These are phyloP conservation scores for Pyrenula aspistea DNA, from an alignment of 495 filamentous ascomycete genomes.

Conservation along the genomic window DNA sequence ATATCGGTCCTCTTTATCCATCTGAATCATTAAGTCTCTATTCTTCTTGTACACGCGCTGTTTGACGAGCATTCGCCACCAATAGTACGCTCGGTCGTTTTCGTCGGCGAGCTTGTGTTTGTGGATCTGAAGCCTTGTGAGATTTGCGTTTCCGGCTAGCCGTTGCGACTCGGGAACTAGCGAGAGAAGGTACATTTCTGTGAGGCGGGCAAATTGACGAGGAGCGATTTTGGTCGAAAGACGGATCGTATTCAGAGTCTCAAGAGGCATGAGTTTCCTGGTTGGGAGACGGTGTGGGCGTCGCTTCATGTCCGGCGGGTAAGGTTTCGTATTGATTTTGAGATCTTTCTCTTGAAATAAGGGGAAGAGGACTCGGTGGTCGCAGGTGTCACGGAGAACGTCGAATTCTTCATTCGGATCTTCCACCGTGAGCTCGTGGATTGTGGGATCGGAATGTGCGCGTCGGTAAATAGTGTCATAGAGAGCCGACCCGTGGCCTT, in stretches of 20 bases:
- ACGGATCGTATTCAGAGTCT: slow-evolving; percentile 47
- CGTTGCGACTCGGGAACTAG: slow-evolving; percentile 53
- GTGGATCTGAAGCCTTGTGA: slow-evolving; percentile 37
- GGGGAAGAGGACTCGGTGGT: slow-evolving; percentile 52
- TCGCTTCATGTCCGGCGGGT: slow-evolving; percentile 23
- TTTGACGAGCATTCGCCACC: slow-evolving; percentile 78
- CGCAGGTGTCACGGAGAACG: slow-evolving; percentile 72
- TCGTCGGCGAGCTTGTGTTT: slow-evolving; percentile 37
- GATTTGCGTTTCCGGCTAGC: slow-evolving; percentile 36
- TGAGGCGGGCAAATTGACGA: slow-evolving; percentile 74
- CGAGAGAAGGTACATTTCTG: slow-evolving; percentile 83
- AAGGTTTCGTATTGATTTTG: slow-evolving; percentile 30
- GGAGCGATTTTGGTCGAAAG: slow-evolving; percentile 61
- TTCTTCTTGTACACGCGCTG: slow-evolving; percentile 71
- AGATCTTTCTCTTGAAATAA: slow-evolving; percentile 31
- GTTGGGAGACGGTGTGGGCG: slow-evolving; percentile 41
- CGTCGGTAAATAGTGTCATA: slow-evolving; percentile 64
- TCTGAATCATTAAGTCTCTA: slow-evolving; percentile 60
- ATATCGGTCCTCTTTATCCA: slow-evolving; percentile 64
- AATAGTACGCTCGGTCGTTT: slow-evolving; percentile 55
- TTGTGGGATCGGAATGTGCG: slow-evolving; percentile 47
- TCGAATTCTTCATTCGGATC: slow-evolving; percentile 94
- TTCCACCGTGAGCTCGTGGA: slow-evolving; percentile 83
- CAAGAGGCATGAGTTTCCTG: slow-evolving; percentile 46
- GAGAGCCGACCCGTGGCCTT: slow-evolving; percentile 66